These are phyloP conservation scores for Collybia sordida DNA, from an alignment of 768 basidiomycete genomes.

Conservation along the genomic window DNA sequence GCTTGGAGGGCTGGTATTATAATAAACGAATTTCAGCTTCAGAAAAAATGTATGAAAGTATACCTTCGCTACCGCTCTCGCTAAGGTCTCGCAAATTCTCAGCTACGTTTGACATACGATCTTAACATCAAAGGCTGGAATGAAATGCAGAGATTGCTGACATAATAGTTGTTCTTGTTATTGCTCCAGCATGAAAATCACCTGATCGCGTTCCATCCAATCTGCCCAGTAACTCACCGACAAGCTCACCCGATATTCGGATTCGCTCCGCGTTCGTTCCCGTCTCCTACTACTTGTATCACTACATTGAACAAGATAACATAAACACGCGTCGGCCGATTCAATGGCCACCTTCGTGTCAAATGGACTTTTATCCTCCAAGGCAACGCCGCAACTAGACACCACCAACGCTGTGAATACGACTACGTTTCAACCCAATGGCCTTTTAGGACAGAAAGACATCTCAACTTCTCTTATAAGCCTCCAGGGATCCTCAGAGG, in stretches of 20 bases:
- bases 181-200: background rate
- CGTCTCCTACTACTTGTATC: background rate
- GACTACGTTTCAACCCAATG: slow-evolving; percentile 16
- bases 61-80: background rate
- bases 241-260: too few relatives aligned
- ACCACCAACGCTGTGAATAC: background rate
- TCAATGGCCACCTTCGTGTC: slow-evolving; percentile 16
- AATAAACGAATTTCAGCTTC: background rate
- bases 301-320: background rate
- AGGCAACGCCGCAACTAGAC: background rate
- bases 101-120: slow-evolving; percentile 21
- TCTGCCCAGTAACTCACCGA: background rate
- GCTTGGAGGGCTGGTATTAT: slow-evolving; percentile 11
- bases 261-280: background rate
- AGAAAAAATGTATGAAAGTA: background rate
- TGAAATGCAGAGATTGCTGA: background rate
- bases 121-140: background rate
- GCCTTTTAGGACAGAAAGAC: slow-evolving; percentile 5
- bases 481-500: background rate
- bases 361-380: slow-evolving; percentile 17
- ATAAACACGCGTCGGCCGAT: background rate
- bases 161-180: background rate
- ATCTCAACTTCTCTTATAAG: background rate
- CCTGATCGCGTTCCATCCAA: background rate
- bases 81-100: too few relatives aligned